A percentile compares a stretch with the other conserved stretches of the same genome.
phyloP scores from a whole-genome alignment of 805 yeast species.

The Jamesozyma lodderae region DNA sequence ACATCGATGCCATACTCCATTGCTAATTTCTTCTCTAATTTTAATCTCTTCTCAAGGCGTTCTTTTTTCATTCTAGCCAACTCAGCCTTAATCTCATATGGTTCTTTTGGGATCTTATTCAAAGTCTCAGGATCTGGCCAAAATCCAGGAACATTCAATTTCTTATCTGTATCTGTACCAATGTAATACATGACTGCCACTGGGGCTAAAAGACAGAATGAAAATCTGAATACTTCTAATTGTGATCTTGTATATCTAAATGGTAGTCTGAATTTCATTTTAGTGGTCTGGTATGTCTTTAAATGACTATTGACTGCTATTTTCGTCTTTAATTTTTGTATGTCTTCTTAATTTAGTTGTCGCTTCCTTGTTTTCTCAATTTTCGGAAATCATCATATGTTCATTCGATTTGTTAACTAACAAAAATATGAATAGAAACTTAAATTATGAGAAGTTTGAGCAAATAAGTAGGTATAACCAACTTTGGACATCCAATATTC shows the following conservation, averaged over 20 bases:
- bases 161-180: constrained; percentile 82
- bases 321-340: background rate
- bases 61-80: constrained; percentile 78
- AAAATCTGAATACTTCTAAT: constrained; percentile 52
- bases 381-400: too few species aligned
- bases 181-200: constrained; percentile 88
- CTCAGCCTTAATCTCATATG: constrained; percentile 84
- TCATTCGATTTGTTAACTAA: too few species aligned
- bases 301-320: background rate
- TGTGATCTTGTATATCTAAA: constrained; percentile 40
- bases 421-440: background rate
- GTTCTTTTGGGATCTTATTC: constrained; percentile 87
- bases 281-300: background rate
- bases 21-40: constrained; percentile 61
- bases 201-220: constrained; percentile 79
- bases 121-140: constrained; percentile 95
- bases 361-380: background rate
- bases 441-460: background rate
- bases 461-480: background rate
- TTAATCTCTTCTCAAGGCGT: constrained; percentile 59
- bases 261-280: constrained; percentile 15
- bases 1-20: constrained; percentile 55
- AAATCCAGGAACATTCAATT: constrained; percentile 85
- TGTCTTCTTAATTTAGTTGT: background rate
- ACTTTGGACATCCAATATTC: background rate